Evolutionary conservation across 2,329 filamentous ascomycete species (phyloP), one percentile per base, ranked within the genome.

Genomic region (Alternaria sp.): DNA sequence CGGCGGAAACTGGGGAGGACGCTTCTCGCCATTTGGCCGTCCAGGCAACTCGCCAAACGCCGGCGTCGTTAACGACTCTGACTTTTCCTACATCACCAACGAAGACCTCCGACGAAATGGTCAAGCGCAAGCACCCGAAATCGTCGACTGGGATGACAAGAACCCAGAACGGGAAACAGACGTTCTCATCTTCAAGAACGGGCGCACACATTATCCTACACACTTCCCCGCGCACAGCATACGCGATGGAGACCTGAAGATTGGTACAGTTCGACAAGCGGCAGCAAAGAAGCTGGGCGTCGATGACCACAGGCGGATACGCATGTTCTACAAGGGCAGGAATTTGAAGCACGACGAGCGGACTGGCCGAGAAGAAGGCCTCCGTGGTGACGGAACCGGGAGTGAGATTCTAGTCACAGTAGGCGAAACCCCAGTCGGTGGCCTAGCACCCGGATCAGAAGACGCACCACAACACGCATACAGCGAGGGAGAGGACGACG

Each of bases 81-180:
- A 94, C 81, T 95, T 89, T 79, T 90, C 88, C 76, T 94, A 95
- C 82, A 94, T 94, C 75, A 93, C 91, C n/a, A 89, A 89, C 26
- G 88, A 92, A 72, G 91, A 94, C 73, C 79, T 94, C 43, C 68
- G 71, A 84, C 68, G 79, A 75, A 78, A 78, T 44, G 73, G 77
- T 73, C 71, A 79, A n/a, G 84, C 85, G 65, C 77, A 80, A 21
- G 64, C 59, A 9, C 81, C 77, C 5, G 77, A 78, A 65, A 77
- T 79, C 37, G 77, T 79, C 6, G 78, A 80, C 46, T 79, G 78
- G 78, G 76, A 78, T 43, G 78, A 77, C 67, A 77, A 75, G 70
- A 78, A 79, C 57, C 77, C 78, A 1, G 70, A 81, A 70, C 74
- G 89, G 46, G 82, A 92, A 66, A 91, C 92, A 64, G 92, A 94